Evolutionary conservation across 352 stramenopile genomes (phyloP), one percentile per base, ranked within the genome.

Genomic region (Phytopythium cucurbitacearum): DNA sequence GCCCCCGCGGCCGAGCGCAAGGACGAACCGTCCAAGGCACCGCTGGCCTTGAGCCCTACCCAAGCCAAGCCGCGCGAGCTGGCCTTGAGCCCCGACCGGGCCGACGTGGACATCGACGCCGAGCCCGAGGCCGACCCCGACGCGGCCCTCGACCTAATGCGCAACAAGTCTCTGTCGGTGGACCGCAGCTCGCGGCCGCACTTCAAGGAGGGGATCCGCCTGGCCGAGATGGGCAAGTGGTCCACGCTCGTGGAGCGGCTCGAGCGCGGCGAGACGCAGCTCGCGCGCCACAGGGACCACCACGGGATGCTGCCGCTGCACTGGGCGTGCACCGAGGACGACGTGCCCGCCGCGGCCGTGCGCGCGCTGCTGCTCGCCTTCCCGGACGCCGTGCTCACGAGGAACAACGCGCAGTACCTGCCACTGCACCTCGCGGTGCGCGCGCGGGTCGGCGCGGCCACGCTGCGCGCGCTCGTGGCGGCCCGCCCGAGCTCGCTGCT

Each of bases 181-280:
- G 63, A 71, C 55, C 62, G 61, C 41, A 76, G 60, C 38, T 73
- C 65, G 16, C 71, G 71, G 4, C 59, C 79, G 62, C 79, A 90
- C 59, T 90, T 77, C 69, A 91, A 91, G 58, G 79, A 91, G 50
- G 84, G 79, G 40, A 91, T 92, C 33, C 77, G 81, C 2, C 65
- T 92, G 8, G 83, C 80, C 7, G 83, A 94, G 59, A 89, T 91
- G 75, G 83, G 83, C 50, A 79, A 91, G 39, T 94, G 83, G 83
- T 59, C 53, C 21, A 71, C 73, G 38, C 73, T 94, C 47, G 60
- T 94, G 36, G 69, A 75, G 7, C 71, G 76, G 15, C 59, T 94
- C 39, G 53, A 52, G 39, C 52, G 62, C 8, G 67, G 65, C 6
- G 72, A 90, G 42, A 78, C 80, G 35, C 71, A 87, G 52, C 65